Evolutionary conservation across 306 rosid genomes (phyloP), one percentile per base, ranked within the genome.

Genomic region (Acacia acuminata): DNA sequence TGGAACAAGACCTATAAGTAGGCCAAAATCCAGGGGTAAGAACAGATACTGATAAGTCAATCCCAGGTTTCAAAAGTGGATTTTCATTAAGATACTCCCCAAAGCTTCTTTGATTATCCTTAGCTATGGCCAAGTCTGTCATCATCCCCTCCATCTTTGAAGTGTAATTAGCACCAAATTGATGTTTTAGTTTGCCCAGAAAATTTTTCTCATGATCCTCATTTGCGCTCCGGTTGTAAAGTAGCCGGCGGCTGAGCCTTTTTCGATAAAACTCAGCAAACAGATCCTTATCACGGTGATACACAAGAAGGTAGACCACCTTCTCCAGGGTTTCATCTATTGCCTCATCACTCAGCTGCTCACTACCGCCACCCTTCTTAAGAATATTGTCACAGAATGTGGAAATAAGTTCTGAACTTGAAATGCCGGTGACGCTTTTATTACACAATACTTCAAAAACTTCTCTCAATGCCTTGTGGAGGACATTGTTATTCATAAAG

Each of bases 361-460:
- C 60, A 53, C 60, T 53, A 1, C 60, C 24, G 1, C 60, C 22
- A 17, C 60, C 60, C 22, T 53, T 53, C n/a, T 94, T 94, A 43
- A 94, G 94, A 75, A 94, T 90, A 75, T 94, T 93, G 82, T 94
- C 98, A 74, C 97, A 93, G 64, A 94, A 94, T 8, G 92, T 90
- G 25, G 98, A 97, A 71, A 94, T 91, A 71, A 94, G 85, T 82
- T 94, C 98, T 1, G 97, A 97, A 84, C 95, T 91, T 63, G 98
- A 90, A 88, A 92, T 89, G 56, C 7, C n/a, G 16, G 20, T 1
- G 15, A 50, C 56, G 4, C n/a, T 16, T 16, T 19, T 53, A 1
- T 53, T 93, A 82, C 97, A 93, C 74, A 94, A 90, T n/a, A 88
- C 88, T 91, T 93, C 98, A 90, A 94, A 94, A 76, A 97, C 97